phyloP scores from a whole-genome alignment of 2,329 filamentous ascomycete genomes.

The Pseudofabraea citricarpa region DNA sequence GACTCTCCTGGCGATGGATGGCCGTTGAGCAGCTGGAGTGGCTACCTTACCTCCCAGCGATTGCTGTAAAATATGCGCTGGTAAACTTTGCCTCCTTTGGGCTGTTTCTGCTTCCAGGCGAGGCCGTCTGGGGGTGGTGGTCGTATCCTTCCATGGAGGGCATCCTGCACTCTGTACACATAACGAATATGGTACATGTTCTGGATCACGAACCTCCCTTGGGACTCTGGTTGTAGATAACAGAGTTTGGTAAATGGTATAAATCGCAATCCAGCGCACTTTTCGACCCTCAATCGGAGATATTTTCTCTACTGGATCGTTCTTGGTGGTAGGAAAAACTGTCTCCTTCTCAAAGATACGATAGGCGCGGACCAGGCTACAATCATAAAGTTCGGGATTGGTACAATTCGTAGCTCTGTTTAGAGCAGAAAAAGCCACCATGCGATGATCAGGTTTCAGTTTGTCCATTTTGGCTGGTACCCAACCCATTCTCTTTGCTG shows the following conservation, averaged over 20 bases:
- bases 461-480: slow-evolving; percentile 27
- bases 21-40: slow-evolving; percentile 36
- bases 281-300: slow-evolving; percentile 66
- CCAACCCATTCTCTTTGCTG: slow-evolving; percentile 23
- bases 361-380: slow-evolving; percentile 61
- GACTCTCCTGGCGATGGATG: slow-evolving; percentile 13
- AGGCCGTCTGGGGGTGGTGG: slow-evolving; percentile 12
- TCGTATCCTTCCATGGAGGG: slow-evolving; percentile 22
- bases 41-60: background rate
- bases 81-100: background rate
- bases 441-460: slow-evolving; percentile 41
- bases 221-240: slow-evolving; percentile 58
- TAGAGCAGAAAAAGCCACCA: slow-evolving; percentile 48
- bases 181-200: slow-evolving; percentile 50
- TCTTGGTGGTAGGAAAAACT: slow-evolving; percentile 42
- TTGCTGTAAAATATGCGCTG: background rate
- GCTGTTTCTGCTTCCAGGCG: background rate
- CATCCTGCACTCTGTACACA: slow-evolving; percentile 19
- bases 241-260: slow-evolving; percentile 69
- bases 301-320: slow-evolving; percentile 52
- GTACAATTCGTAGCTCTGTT: slow-evolving; percentile 41
- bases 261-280: slow-evolving; percentile 73
- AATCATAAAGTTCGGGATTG: slow-evolving; percentile 30
- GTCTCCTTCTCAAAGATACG: slow-evolving; percentile 63
- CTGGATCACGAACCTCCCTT: slow-evolving; percentile 52